Base-by-base conservation (phyloP, 2,329 filamentous ascomycete species). In the Diaporthe vaccinii region DNA sequence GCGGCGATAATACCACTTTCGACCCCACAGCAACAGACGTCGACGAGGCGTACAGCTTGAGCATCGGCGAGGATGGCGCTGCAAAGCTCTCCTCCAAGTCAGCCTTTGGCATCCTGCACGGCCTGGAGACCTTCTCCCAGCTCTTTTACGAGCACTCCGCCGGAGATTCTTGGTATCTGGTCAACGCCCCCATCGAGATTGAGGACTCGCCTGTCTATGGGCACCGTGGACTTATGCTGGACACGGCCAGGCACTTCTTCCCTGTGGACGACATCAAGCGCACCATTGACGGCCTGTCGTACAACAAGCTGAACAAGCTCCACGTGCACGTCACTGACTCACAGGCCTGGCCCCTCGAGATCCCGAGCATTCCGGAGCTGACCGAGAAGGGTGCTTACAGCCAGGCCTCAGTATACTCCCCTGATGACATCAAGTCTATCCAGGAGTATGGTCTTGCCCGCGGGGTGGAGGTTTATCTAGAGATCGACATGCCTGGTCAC, bases 311-410 rank as follows among this genome's bases (percentile, higher is more conserved):
- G 87, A 97, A 97, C 84, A 89, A 92, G 8, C 88, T 97, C 74
- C 95, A 97, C 83, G 86, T 96, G 72, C 95, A 97, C 85, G 88
- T 93, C 74, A 97, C 94, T 6, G 95, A 97, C 83, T 92, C 93
- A 22, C 95, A 97, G 83, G 94, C 94, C 5, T 97, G 95, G 93
- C 95, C 95, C 0, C 86, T 98, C 34, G 94, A 95, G 78, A 92
- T 98, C 68, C 93, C 94, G 1, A 84, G 93, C 3, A 84, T 98
- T 77, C 93, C 95, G 4, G 89, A 93, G 75, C 87, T 98, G 2
- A 88, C 94, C 4, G 84, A 87, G 71, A 92, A 94, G 82, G 95
- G 95, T 49, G 93, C 94, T 1, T 97, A 97, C 81, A 87, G 88
- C 34, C 86, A 88, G 25, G 90, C 89, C 61, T 86, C 94, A 70